Conservation (phyloP, 768 basidiomycete species). For the Fomitopsis pulvina region DNA sequence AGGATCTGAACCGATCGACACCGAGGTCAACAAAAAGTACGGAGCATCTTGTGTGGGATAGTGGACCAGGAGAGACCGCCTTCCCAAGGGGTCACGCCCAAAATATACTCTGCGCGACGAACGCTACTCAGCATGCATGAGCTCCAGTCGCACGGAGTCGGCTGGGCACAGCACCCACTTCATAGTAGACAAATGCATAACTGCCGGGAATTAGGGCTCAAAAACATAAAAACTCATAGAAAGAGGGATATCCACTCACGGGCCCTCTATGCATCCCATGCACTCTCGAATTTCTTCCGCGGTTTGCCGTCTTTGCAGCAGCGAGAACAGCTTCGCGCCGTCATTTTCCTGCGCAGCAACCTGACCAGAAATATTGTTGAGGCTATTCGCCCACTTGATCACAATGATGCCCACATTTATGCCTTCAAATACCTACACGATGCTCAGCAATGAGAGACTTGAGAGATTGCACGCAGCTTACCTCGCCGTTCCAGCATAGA, state of each 20-base stretch:
- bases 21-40: conserved; percentile 59
- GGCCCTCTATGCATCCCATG: conserved; percentile 68
- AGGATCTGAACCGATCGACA: conserved; percentile 43
- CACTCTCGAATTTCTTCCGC: conserved; percentile 40
- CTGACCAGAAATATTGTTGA: conserved; percentile 27
- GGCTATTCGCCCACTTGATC: no score
- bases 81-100: conserved; percentile 77
- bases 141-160: not conserved
- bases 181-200: conserved; percentile 77
- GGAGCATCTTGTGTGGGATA: conserved; percentile 42
- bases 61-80: conserved; percentile 78
- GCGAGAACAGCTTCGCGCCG: conserved; percentile 45
- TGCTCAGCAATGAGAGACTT: not conserved
- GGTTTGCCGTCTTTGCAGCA: conserved; percentile 18
- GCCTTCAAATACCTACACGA: conserved; percentile 64
- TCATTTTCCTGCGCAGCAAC: conserved; percentile 63
- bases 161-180: conserved; percentile 36
- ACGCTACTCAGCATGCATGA: not conserved
- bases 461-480: conserved; percentile 20
- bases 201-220: conserved; percentile 28
- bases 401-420: conserved; percentile 45
- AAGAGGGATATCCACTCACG: conserved; percentile 42
- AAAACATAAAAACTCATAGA: no score
- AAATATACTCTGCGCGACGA: conserved; percentile 46
- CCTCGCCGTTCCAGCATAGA: conserved; percentile 88